Conservation (phyloP, 768 basidiomycete genomes). For the Tulasnella sp. region DNA sequence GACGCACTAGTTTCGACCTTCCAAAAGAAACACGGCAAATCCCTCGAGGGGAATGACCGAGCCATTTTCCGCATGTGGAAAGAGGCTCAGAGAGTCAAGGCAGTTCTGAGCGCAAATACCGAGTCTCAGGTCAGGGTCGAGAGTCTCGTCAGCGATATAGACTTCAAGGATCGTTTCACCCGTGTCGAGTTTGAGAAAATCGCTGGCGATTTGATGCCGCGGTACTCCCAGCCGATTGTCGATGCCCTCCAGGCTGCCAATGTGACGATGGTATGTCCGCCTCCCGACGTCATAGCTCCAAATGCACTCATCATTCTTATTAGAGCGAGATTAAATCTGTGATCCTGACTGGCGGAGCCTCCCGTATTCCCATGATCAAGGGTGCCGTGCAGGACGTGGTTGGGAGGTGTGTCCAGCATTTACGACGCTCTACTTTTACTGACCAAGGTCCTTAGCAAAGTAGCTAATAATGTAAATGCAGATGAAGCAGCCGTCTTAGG, state of each 20-base stretch:
- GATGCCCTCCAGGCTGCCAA: conserved; percentile 60
- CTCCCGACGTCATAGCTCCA: not conserved
- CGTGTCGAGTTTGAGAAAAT: conserved; percentile 66
- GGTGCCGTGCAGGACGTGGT: conserved; percentile 62
- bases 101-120: conserved; percentile 82
- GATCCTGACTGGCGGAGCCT: conserved; percentile 83
- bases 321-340: conserved; percentile 74
- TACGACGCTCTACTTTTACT: not conserved
- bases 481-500: conserved; percentile 93
- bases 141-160: conserved; percentile 78
- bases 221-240: conserved; percentile 57
- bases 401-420: conserved; percentile 47
- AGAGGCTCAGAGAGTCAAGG: conserved; percentile 83
- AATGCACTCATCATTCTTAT: not conserved
- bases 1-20: conserved; percentile 70
- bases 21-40: conserved; percentile 42
- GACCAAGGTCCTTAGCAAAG: conserved; percentile 38
- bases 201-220: conserved; percentile 49
- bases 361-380: conserved; percentile 87
- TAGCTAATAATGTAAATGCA: conserved; percentile 90
- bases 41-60: conserved; percentile 36
- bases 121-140: conserved; percentile 57
- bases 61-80: conserved; percentile 93
- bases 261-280: conserved; percentile 42
- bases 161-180: conserved; percentile 69